phyloP scores from a whole-genome alignment of 2,329 filamentous ascomycete genomes.

The Helminthosporium solani region DNA sequence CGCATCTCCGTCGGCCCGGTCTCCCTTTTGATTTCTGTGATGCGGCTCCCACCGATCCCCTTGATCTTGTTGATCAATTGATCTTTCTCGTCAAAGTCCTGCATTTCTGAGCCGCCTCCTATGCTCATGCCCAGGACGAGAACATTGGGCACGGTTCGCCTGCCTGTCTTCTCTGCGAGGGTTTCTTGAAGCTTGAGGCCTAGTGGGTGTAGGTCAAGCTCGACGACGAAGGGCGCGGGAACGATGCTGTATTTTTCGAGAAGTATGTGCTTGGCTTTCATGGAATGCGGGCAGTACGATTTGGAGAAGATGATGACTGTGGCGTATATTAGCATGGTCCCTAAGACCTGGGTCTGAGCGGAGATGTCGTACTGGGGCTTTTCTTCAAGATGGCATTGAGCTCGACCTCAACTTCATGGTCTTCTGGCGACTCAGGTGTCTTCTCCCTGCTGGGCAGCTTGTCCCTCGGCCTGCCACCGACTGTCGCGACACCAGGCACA shows the following conservation, averaged over 20 bases:
- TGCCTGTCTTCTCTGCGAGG: slow-evolving; percentile 71
- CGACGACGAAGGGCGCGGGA: slow-evolving; percentile 82
- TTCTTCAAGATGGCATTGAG: slow-evolving; percentile 79
- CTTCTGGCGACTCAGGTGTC: slow-evolving; percentile 60
- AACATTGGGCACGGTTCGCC: slow-evolving; percentile 87
- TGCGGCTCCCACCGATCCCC: slow-evolving; percentile 69
- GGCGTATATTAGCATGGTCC: slow-evolving; percentile 8
- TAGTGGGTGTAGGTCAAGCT: slow-evolving; percentile 79
- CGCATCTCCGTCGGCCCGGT: slow-evolving; percentile 7
- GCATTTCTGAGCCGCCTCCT: slow-evolving; percentile 85
- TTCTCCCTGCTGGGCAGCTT: slow-evolving; percentile 45
- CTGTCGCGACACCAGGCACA: slow-evolving; percentile 45
- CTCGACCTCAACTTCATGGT: slow-evolving; percentile 67
- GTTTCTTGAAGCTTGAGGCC: slow-evolving; percentile 71
- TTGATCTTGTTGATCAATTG: slow-evolving; percentile 71
- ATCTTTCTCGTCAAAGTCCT: slow-evolving; percentile 62
- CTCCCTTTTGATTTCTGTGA: slow-evolving; percentile 40
- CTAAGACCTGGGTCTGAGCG: not conserved
- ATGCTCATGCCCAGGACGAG: slow-evolving; percentile 85
- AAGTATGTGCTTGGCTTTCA: slow-evolving; percentile 80
- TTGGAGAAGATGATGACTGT: slow-evolving; percentile 95
- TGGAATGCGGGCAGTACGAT: slow-evolving; percentile 84
- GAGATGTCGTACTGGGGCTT: slow-evolving; percentile 65
- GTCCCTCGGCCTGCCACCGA: slow-evolving; percentile 45
- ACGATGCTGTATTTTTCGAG: slow-evolving; percentile 81